Conservation (phyloP, 257 asterid genomes). For the Fraxinus excelsior region DNA sequence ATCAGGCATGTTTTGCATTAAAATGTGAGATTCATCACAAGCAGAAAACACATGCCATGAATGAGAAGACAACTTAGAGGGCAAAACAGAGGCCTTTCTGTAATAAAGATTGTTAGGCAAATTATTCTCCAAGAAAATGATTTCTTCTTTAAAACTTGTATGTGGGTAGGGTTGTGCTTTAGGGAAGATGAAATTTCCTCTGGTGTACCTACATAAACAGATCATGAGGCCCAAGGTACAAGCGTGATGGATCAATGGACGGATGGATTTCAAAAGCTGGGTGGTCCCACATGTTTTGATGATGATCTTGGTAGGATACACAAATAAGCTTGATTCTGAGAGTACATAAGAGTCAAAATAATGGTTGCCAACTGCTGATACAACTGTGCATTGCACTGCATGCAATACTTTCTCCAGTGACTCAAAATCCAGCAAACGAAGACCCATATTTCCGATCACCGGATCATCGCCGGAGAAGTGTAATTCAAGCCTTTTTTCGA, state of each 20-base stretch:
- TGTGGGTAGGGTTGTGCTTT: conserved; percentile 83
- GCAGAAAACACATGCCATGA: conserved; percentile 94
- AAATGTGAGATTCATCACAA: conserved; percentile 32
- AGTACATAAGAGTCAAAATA: conserved; percentile 80
- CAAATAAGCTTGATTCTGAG: conserved; percentile 84
- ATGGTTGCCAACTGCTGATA: conserved; percentile 79
- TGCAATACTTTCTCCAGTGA: conserved; percentile 65
- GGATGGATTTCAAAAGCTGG: conserved; percentile 74
- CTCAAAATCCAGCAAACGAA: conserved; percentile 62
- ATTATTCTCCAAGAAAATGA: conserved; percentile 48
- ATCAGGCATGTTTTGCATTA: conserved; percentile 28
- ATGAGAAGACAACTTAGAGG: conserved; percentile 53
- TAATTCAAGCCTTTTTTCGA: conserved; percentile 85
- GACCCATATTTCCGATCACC: conserved; percentile 48
- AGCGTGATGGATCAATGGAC: conserved; percentile 56
- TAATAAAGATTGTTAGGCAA: conserved; percentile 55
- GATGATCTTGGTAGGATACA: conserved; percentile 80
- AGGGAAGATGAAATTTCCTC: conserved; percentile 95
- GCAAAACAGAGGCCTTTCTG: conserved; percentile 64
- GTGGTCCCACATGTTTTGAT: conserved; percentile 99
- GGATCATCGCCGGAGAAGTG: conserved; percentile 80
- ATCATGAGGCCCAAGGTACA: conserved; percentile 57
- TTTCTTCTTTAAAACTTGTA: conserved; percentile 72
- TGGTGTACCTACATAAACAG: conserved; percentile 80
- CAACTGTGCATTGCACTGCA: conserved; percentile 93